Evolutionary conservation across 2,329 filamentous ascomycete species (phyloP).

Genomic region (Cadophora luteo-olivacea): DNA sequence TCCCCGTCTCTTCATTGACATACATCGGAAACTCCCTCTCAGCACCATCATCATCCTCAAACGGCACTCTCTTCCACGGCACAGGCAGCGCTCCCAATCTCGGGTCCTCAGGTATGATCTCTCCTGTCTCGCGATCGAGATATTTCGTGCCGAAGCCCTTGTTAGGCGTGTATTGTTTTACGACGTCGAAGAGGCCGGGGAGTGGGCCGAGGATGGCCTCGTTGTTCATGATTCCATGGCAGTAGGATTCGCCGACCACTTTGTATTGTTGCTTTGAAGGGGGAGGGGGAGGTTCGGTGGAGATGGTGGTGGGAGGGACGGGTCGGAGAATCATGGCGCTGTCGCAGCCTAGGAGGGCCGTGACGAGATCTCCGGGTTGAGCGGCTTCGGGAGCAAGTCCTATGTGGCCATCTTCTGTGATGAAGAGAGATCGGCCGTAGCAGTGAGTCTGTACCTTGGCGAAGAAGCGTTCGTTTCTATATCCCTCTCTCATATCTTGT

Average conservation of each 20-base stretch:
- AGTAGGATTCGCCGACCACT: constrained; percentile 29
- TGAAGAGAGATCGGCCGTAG: constrained; percentile 13
- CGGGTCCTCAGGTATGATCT: constrained; percentile 7
- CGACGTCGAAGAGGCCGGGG: neutral
- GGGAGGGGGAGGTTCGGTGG: neutral
- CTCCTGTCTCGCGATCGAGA: neutral
- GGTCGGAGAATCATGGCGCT: constrained; percentile 27
- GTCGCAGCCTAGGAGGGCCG: constrained; percentile 23
- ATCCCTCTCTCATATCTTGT: neutral
- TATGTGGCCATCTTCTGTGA: constrained; percentile 5
- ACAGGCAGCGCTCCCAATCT: constrained; percentile 7
- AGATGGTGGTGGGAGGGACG: neutral
- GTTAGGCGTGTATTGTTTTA: neutral
- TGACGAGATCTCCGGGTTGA: constrained; percentile 20
- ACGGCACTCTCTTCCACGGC: neutral
- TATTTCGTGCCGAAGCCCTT: neutral
- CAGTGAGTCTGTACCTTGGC: neutral
- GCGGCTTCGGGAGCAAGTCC: constrained; percentile 22
- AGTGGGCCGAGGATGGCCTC: constrained; percentile 25
- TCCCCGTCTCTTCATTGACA: too few relatives aligned
- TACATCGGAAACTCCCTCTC: neutral
- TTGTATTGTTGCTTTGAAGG: constrained; percentile 11
- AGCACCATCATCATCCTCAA: neutral
- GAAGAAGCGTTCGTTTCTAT: neutral
- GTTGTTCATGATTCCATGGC: constrained; percentile 26